Conservation (phyloP, 176 grass and related monocot genomes). For the Musa schizocarpa region DNA sequence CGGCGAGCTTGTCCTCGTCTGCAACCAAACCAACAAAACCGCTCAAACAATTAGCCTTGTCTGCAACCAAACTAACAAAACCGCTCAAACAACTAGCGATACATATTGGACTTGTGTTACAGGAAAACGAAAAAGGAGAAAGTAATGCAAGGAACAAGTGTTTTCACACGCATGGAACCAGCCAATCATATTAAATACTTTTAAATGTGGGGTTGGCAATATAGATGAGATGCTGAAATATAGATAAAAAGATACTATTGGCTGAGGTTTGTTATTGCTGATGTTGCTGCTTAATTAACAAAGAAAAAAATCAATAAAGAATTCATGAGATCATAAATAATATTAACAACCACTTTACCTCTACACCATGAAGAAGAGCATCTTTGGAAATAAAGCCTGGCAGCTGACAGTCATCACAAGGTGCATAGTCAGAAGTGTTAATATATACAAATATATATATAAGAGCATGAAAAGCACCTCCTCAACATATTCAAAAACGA, state of each 20-base stretch:
- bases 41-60: constrained; percentile 30
- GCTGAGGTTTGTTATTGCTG: no score
- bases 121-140: no score
- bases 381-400: constrained; percentile 71
- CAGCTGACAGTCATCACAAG: constrained; percentile 42
- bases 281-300: background rate
- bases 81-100: background rate
- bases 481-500: constrained; percentile 1
- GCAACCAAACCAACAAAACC: constrained; percentile 18
- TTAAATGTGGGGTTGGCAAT: no score
- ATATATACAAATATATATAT: background rate
- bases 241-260: no score
- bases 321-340: background rate
- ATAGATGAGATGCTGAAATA: no score
- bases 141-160: no score
- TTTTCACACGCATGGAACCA: no score
- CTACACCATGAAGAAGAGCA: constrained; percentile 93
- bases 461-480: background rate
- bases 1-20: constrained; percentile 93
- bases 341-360: constrained; percentile 39
- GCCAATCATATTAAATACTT: no score
- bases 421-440: constrained; percentile 16
- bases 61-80: constrained; percentile 32
- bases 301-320: background rate
- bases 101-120: background rate